A percentile compares a stretch with the other conserved stretches of the same genome.
These are phyloP conservation scores for Ustilago sp. DNA, from an alignment of 1,284 basidiomycete species.

Conservation along the genomic window DNA sequence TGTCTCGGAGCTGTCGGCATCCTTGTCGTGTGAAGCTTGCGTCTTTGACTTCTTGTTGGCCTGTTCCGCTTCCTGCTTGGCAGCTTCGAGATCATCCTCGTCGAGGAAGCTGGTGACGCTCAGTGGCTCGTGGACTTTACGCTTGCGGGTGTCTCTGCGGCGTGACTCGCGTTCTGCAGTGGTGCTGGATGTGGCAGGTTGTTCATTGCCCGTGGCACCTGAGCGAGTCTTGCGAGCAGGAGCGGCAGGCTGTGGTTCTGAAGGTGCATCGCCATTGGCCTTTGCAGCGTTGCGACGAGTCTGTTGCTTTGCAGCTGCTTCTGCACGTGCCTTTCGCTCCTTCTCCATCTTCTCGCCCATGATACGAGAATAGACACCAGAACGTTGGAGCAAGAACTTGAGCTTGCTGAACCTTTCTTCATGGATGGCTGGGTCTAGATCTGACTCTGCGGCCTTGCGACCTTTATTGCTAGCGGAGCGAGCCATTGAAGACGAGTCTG, in stretches of 20 bases:
- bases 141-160: slow-evolving; percentile 39
- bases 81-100: slow-evolving; percentile 51
- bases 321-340: slow-evolving; percentile 43
- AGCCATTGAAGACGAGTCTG: slow-evolving; percentile 36
- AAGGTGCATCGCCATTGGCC: slow-evolving; percentile 5
- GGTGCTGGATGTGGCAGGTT: slow-evolving; percentile 18
- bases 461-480: slow-evolving; percentile 15
- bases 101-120: slow-evolving; percentile 55
- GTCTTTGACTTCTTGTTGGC: slow-evolving; percentile 58
- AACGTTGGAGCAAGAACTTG: slow-evolving; percentile 62
- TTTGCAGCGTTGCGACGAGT: slow-evolving; percentile 30
- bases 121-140: slow-evolving; percentile 40
- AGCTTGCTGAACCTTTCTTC: slow-evolving; percentile 61
- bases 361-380: slow-evolving; percentile 64
- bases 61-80: slow-evolving; percentile 36
- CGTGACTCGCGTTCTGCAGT: slow-evolving; percentile 20
- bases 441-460: slow-evolving; percentile 22
- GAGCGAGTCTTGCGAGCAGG: slow-evolving; percentile 39
- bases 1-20: slow-evolving; percentile 70
- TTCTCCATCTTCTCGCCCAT: slow-evolving; percentile 67
- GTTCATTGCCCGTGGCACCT: slow-evolving; percentile 21
- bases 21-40: slow-evolving; percentile 74
- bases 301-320: slow-evolving; percentile 38
- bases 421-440: slow-evolving; percentile 42
- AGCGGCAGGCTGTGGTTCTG: slow-evolving; percentile 30